Evolutionary conservation across 768 basidiomycete genomes (phyloP).

Genomic region (Mycena kentingensis): DNA sequence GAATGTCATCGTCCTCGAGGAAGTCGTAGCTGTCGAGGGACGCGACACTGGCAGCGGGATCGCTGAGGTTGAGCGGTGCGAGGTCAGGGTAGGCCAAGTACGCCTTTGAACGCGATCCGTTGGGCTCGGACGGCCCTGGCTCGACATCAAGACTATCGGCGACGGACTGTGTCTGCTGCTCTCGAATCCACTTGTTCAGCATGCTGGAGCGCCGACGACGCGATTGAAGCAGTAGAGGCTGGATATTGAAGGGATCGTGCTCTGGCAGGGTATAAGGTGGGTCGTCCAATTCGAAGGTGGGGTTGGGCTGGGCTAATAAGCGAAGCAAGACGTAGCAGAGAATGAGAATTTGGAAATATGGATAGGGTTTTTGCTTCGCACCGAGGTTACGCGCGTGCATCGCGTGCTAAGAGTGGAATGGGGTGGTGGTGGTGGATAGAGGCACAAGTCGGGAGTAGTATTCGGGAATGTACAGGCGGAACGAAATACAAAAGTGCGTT

Average conservation of each 20-base stretch:
- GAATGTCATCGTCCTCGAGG: constrained; percentile 54
- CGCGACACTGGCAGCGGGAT: constrained; percentile 24
- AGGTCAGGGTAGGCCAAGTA: constrained; percentile 48
- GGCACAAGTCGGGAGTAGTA: constrained; percentile 12
- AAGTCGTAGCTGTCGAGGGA: constrained; percentile 50
- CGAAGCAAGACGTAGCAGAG: constrained; percentile 18
- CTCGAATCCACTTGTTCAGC: constrained; percentile 56
- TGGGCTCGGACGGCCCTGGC: constrained; percentile 17
- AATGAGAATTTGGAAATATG: constrained; percentile 15
- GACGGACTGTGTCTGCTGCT: constrained; percentile 42
- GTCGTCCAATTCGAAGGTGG: constrained; percentile 38
- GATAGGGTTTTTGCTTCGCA: constrained; percentile 20
- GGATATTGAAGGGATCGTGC: constrained; percentile 52
- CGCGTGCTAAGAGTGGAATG: constrained; percentile 20
- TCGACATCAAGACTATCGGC: constrained; percentile 15
- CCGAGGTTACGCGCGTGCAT: constrained; percentile 24
- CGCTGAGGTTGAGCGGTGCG: constrained; percentile 24
- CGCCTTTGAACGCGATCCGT: constrained; percentile 36
- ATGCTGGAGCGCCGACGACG: constrained; percentile 50
- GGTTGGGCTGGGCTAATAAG: constrained; percentile 19
- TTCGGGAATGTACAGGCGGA: constrained; percentile 19
- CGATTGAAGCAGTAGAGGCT: constrained; percentile 35
- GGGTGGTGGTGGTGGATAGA: constrained; percentile 15
- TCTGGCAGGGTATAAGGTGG: constrained; percentile 51
- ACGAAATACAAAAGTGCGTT: constrained; percentile 14